Evolutionary conservation across 2,329 filamentous ascomycete species (phyloP), one percentile per base, ranked within the genome.

Genomic region (Pochonia chlamydosporia): DNA sequence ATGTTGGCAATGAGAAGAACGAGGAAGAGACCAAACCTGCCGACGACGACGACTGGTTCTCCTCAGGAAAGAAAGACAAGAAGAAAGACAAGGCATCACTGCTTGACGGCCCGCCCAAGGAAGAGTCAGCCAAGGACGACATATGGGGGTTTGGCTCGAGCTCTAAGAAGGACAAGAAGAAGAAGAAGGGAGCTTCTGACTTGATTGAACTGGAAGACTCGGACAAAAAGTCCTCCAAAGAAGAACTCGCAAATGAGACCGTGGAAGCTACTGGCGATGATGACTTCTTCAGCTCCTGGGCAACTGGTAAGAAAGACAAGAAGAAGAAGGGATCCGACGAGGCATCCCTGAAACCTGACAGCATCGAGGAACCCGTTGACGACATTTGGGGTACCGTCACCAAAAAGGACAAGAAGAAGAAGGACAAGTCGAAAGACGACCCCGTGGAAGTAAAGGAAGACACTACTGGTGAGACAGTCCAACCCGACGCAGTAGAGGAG

Each of bases 231-330:
- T 51, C 53, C 11, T 49, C 51, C 14, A 51, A 58, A 21, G 59
- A 62, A 26, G 57, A 52, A 55, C 25, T 59, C 59, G 37, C 54
- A 56, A 30, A 54, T 10, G 63, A 60, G 33, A 49, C 63, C 50
- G 54, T 59, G 13, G 61, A 63, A 41, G 53, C 64, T 43, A 58
- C 64, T 30, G 64, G 60, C 13, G 68, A 70, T 36, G 74, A 78
- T 46, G 76, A 76, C 48, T 78, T 79, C 54, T 79, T 79, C 60
- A 73, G 68, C 49, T 73, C 75, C 41, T 82, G 79, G 70, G 75
- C 74, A 26, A 78, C 73, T 44, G 67, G 70, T 10, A 79, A 79
- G 57, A 79, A 79, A 51, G 59, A 68, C 47, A 68, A 67, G 56
- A 63, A 65, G 47, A 70, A 69, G 49, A 66, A 67, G 35, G 60